These are phyloP conservation scores for Diaporthe nobilis DNA, from an alignment of 2,329 filamentous ascomycete genomes.

Conservation along the genomic window DNA sequence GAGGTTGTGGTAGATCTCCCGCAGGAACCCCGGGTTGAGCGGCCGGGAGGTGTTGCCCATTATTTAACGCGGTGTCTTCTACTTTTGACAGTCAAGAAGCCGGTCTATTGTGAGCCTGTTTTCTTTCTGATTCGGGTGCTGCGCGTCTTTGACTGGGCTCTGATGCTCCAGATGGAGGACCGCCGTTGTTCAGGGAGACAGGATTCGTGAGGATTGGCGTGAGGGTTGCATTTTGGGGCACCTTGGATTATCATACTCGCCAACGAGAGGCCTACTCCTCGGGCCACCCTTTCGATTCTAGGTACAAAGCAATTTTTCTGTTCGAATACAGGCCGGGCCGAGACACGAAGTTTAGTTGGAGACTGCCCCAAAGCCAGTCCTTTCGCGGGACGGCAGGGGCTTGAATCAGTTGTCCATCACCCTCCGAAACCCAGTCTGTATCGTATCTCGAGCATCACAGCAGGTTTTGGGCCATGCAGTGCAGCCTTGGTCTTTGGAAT, in stretches of 20 bases:
- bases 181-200: background rate
- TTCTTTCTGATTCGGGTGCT: background rate
- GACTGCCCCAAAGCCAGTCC: background rate
- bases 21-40: background rate
- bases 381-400: background rate
- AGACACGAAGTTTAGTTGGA: background rate
- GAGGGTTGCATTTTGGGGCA: background rate
- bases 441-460: background rate
- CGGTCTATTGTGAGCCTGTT: background rate
- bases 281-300: background rate
- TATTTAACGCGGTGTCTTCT: background rate
- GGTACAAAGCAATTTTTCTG: background rate
- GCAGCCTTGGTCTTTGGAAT: background rate
- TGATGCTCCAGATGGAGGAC: background rate
- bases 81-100: background rate
- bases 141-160: background rate
- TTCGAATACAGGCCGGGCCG: background rate
- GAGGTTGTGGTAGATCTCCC: background rate
- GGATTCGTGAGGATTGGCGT: background rate
- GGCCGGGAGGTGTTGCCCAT: slow-evolving; percentile 29
- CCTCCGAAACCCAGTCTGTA: slow-evolving; percentile 13
- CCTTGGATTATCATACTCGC: background rate
- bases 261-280: background rate
- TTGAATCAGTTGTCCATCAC: background rate
- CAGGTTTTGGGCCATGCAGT: background rate